Evolutionary conservation across 306 rosid genomes (phyloP), one percentile per base, ranked within the genome.

Genomic region (Gastrolobium villosum): DNA sequence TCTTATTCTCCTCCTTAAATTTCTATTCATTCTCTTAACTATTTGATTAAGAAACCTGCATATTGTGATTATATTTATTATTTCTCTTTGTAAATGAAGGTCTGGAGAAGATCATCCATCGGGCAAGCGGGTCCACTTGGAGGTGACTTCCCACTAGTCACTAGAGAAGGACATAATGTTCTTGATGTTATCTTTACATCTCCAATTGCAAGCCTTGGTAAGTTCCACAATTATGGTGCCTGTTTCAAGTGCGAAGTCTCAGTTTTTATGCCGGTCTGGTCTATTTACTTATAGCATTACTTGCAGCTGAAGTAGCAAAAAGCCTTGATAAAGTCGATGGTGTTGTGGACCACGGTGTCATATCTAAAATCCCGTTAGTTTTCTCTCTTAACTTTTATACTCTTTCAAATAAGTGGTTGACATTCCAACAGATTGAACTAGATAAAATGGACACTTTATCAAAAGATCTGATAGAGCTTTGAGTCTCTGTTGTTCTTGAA

Each of bases 101-200:
- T 94, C 56, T 94, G 97, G 97, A 89, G 97, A 83, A 86, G 97
- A 86, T 84, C 98, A 78, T 78, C 94, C 3, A 77, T 90, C 15
- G 97, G 98, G 62, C 79, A 81, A 50, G 92, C 94, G 30, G 93
- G 86, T 79, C 97, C 98, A 14, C 78, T 83, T 2, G 98, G 98
- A 78, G 97, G 97, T 13, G 84, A 84, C 76, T 89, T 80, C 79
- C 98, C 98, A 49, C 63, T 94, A 54, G 83, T 94, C 65, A 90
- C 98, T 36, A 85, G 64, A 81, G 97, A 91, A 87, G 93, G 97
- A 72, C 94, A 90, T 81, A 87, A 94, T 73, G 82, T 91, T 81
- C 89, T 91, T 43, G 98, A 91, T 89, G 78, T 94, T 86, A 91
- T 94, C 75, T 94, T 88, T 81, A 94, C 97, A 35, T 94, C 98